phyloP scores from a whole-genome alignment of 805 yeast species.

The Hyphopichia homilentoma region DNA sequence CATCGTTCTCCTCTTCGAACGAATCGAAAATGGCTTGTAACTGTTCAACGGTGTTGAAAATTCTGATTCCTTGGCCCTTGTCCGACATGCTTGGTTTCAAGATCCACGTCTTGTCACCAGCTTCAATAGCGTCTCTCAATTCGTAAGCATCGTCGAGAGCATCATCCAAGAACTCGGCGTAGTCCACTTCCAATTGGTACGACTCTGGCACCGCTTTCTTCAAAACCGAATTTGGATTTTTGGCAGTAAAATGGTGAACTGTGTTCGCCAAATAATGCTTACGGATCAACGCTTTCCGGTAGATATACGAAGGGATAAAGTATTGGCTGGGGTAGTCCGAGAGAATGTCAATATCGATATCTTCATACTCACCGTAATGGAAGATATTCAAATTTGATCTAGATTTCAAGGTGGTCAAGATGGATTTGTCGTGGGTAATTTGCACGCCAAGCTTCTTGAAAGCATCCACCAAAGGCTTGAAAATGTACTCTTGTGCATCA shows the following conservation, averaged over 20 bases:
- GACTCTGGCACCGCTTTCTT: slow-evolving; percentile 65
- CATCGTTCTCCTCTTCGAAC: slow-evolving; percentile 71
- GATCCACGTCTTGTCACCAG: slow-evolving; percentile 69
- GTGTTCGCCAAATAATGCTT: slow-evolving; percentile 89
- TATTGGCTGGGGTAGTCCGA: slow-evolving; percentile 44
- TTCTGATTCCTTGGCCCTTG: slow-evolving; percentile 90
- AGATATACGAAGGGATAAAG: slow-evolving; percentile 74
- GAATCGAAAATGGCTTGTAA: slow-evolving; percentile 80
- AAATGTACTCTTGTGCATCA: slow-evolving; percentile 37
- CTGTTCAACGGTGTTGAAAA: slow-evolving; percentile 75
- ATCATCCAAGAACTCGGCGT: slow-evolving; percentile 94
- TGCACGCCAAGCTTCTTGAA: slow-evolving; percentile 17
- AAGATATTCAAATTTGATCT: slow-evolving; percentile 38
- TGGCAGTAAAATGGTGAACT: slow-evolving; percentile 67
- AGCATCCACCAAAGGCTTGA: slow-evolving; percentile 38
- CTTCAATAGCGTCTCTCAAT: slow-evolving; percentile 70
- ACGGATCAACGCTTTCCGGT: slow-evolving; percentile 85
- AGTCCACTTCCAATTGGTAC: slow-evolving; percentile 81
- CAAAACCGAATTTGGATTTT: slow-evolving; percentile 67
- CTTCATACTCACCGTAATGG: slow-evolving; percentile 90
- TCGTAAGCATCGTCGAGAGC: slow-evolving; percentile 91
- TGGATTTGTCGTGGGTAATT: slow-evolving; percentile 20
- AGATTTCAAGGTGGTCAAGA: slow-evolving; percentile 12
- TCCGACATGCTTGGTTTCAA: slow-evolving; percentile 97
- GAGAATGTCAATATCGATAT: slow-evolving; percentile 69